Percentiles rank a stretch among this genome's conserved stretches.
Evolutionary conservation across 73 alveolate species (phyloP).

Genomic region (Paraurostyla sp.): DNA sequence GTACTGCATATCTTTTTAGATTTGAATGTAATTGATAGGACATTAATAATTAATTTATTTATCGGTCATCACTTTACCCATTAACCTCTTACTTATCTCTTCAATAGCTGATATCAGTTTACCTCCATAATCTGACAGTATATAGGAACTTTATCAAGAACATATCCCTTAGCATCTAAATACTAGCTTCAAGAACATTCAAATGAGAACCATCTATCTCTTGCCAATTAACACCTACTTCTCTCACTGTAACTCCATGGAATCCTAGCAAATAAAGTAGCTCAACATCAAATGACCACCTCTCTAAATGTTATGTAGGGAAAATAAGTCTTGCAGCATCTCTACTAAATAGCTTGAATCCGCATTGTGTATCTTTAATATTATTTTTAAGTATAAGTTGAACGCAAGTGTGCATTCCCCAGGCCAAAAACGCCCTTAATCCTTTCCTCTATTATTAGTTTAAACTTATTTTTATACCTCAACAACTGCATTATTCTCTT

Average conservation of each 20-base stretch:
- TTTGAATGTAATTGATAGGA: too few species aligned
- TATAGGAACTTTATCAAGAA: conserved; percentile 79
- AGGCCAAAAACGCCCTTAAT: conserved; percentile 18
- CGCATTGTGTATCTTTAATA: conserved; percentile 95
- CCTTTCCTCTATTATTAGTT: conserved; percentile 11
- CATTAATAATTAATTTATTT: too few species aligned
- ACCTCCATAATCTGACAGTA: conserved; percentile 74
- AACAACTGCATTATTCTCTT: conserved; percentile 77
- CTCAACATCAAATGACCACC: conserved; percentile 98
- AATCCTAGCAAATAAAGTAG: conserved; percentile 80
- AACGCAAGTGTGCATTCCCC: conserved; percentile 48
- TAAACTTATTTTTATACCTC: conserved; percentile 67
- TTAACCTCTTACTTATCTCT: too few species aligned
- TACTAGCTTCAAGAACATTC: conserved; percentile 87
- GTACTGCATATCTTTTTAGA: too few species aligned
- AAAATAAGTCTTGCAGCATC: conserved; percentile 86
- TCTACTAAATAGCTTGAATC: conserved; percentile 92
- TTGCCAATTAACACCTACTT: conserved; percentile 92
- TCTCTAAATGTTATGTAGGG: conserved; percentile 87
- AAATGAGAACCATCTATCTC: conserved; percentile 94
- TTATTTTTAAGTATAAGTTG: conserved; percentile 67
- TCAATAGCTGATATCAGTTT: conserved; percentile 49
- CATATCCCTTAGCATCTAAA: conserved; percentile 91
- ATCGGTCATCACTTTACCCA: too few species aligned
- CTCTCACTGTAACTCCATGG: conserved; percentile 85